Percentiles rank a stretch among this genome's conserved stretches.
Evolutionary conservation across 148 eudicot genomes (phyloP).

Genomic region (Pharnaceum exiguum): DNA sequence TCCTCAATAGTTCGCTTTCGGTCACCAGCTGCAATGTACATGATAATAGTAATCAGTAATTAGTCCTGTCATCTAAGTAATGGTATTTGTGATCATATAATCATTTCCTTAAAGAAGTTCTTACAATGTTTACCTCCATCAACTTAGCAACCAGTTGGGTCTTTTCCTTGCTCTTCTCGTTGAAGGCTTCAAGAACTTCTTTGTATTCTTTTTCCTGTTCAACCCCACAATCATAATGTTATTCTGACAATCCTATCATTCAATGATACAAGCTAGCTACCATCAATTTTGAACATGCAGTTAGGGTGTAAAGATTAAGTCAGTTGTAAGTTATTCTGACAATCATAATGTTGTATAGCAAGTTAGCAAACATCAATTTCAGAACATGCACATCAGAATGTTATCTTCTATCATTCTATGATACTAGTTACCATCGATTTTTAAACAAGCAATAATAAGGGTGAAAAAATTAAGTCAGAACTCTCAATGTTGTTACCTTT

Average conservation of each 20-base stretch:
- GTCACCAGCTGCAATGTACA: constrained; percentile 34
- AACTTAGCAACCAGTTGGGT: constrained; percentile 47
- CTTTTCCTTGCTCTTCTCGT: constrained; percentile 62
- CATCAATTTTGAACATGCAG: too few relatives aligned
- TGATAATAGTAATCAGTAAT: neutral
- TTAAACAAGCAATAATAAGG: neutral
- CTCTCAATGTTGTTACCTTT: constrained; percentile 30
- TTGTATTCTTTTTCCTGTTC: constrained; percentile 56
- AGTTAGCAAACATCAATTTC: neutral
- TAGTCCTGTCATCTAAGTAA: neutral
- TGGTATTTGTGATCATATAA: neutral
- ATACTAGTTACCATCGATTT: too few relatives aligned
- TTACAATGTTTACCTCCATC: constrained; percentile 38
- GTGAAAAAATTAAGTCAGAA: neutral
- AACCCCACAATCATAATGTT: too few relatives aligned
- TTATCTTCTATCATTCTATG: too few relatives aligned
- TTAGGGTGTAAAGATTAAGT: too few relatives aligned
- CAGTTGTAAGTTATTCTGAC: too few relatives aligned
- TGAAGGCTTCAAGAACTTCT: constrained; percentile 44
- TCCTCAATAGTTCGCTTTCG: constrained; percentile 56
- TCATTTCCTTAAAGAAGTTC: neutral
- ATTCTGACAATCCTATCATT: too few relatives aligned
- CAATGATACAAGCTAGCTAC: too few relatives aligned
- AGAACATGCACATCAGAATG: too few relatives aligned
- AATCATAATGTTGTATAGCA: too few relatives aligned